Conservation (phyloP, 176 grass and related monocot species). For the Zoysia japonica region DNA sequence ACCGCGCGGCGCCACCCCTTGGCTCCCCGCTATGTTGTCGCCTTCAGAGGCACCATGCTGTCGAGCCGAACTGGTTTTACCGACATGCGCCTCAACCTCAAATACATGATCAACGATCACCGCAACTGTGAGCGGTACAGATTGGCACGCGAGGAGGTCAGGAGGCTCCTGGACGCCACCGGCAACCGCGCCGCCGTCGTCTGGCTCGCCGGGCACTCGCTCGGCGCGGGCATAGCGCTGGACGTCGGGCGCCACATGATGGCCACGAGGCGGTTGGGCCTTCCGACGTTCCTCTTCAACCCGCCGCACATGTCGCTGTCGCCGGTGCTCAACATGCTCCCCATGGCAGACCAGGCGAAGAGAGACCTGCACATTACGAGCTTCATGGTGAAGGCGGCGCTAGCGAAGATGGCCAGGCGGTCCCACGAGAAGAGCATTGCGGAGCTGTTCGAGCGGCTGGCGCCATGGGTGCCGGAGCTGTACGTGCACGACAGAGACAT, state of each 20-base stretch:
- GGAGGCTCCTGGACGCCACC: background rate
- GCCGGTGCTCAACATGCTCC: background rate
- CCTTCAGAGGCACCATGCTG: constrained; percentile 30
- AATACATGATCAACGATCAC: background rate
- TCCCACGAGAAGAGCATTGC: background rate
- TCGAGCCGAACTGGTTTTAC: background rate
- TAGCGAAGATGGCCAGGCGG: background rate
- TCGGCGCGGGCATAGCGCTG: constrained; percentile 10
- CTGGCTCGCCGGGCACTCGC: constrained; percentile 37
- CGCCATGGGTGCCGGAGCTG: background rate
- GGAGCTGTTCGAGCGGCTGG: background rate
- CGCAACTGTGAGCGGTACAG: background rate
- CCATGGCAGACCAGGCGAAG: background rate
- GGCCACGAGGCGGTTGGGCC: background rate
- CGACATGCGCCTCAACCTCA: background rate
- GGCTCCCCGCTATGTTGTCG: constrained; percentile 20
- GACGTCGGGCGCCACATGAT: constrained; percentile 11
- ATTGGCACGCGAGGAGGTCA: background rate
- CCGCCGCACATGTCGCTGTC: background rate
- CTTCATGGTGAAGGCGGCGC: background rate
- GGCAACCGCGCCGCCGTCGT: background rate
- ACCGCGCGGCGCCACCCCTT: background rate
- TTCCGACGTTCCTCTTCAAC: constrained; percentile 12
- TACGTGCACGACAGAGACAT: constrained; percentile 12
- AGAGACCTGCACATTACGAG: background rate